A percentile compares a stretch with the other conserved stretches of the same genome.
Conservation (phyloP, 2,329 filamentous ascomycete species). For the Stenocarpella maydis region DNA sequence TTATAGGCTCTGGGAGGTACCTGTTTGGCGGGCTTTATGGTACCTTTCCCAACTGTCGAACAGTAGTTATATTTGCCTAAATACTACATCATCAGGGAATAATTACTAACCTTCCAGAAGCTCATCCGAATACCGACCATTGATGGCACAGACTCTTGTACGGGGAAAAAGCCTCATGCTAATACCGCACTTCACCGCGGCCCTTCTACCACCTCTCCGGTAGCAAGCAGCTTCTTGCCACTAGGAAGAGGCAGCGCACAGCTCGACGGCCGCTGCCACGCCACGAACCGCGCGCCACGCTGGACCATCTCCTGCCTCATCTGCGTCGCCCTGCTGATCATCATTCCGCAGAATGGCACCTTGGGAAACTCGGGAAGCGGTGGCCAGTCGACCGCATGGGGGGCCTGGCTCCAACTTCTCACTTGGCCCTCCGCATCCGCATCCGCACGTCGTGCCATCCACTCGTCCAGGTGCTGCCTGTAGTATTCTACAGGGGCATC, state of each 20-base stretch:
- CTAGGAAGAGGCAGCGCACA: background rate
- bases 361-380: background rate
- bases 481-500: conserved; percentile 45
- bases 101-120: too few relatives aligned
- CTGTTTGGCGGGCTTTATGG: too few relatives aligned
- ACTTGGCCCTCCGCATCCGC: background rate
- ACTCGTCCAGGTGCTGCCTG: conserved; percentile 24
- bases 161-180: too few relatives aligned
- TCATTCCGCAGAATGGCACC: background rate
- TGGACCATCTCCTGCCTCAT: background rate
- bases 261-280: background rate
- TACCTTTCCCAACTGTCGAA: too few relatives aligned
- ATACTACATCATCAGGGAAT: too few relatives aligned
- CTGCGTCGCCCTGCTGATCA: background rate
- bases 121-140: too few relatives aligned
- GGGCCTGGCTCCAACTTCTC: background rate
- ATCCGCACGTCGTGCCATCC: background rate
- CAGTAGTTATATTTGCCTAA: too few relatives aligned
- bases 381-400: background rate
- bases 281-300: background rate
- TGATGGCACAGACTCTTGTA: too few relatives aligned
- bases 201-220: background rate
- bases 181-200: too few relatives aligned
- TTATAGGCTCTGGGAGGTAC: too few relatives aligned
- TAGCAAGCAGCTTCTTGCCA: background rate